Evolutionary conservation across 331 rosid genomes (phyloP).

Genomic region (Stylosanthes scabra): DNA sequence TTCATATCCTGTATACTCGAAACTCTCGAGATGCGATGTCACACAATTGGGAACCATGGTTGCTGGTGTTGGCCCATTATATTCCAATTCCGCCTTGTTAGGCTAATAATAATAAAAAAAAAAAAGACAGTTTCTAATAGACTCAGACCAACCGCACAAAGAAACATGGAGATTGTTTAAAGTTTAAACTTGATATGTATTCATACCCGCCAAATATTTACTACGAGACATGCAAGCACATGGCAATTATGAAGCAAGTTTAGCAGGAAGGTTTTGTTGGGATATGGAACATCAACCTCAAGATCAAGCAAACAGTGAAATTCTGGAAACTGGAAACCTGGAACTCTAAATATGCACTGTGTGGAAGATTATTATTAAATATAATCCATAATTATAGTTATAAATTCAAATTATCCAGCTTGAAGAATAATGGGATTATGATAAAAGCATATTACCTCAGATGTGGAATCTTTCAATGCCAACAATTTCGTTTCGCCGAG

Average conservation of each 20-base stretch:
- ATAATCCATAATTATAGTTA: too few species aligned
- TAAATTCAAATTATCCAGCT: neutral
- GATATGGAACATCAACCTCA: neutral
- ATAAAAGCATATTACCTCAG: neutral
- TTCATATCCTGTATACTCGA: neutral
- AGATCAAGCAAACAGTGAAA: neutral
- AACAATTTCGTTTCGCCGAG: neutral
- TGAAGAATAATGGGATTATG: neutral
- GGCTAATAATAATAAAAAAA: neutral
- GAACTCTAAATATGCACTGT: too few species aligned
- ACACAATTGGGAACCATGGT: conserved; percentile 23
- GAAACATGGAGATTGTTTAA: too few species aligned
- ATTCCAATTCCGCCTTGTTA: neutral
- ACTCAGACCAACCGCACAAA: neutral
- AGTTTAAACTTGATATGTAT: too few species aligned
- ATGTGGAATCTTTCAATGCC: neutral
- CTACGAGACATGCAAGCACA: neutral
- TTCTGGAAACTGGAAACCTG: neutral
- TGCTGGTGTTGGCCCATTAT: neutral
- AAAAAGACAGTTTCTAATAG: neutral
- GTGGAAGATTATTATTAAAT: too few species aligned
- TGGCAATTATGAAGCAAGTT: neutral
- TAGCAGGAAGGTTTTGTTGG: neutral
- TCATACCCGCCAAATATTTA: too few species aligned
- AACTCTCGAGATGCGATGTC: neutral